phyloP scores from a whole-genome alignment of 257 asterid species.

The Solanum paucissectum region DNA sequence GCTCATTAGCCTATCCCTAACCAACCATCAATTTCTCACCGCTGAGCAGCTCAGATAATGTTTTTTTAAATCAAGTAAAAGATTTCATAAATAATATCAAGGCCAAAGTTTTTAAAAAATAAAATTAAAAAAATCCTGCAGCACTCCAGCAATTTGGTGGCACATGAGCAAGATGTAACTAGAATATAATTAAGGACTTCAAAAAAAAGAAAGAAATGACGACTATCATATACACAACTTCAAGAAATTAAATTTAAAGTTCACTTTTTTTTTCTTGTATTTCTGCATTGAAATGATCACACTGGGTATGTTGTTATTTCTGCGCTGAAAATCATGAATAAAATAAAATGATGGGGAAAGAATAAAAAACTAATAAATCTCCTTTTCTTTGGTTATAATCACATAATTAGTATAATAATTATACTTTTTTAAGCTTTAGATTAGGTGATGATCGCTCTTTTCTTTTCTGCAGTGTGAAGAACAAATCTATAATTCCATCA shows the following conservation, averaged over 20 bases:
- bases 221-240: neutral
- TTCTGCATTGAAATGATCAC: neutral
- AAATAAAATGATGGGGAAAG: neutral
- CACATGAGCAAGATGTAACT: neutral
- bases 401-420: neutral
- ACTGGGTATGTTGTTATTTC: neutral
- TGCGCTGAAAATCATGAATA: neutral
- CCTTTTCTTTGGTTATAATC: neutral
- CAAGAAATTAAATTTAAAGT: neutral
- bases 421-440: neutral
- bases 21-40: neutral
- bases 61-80: neutral
- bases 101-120: neutral
- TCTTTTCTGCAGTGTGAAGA: neutral
- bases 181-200: neutral
- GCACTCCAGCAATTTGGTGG: neutral
- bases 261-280: neutral
- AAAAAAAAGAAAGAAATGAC: neutral
- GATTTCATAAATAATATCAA: neutral
- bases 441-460: neutral
- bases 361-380: neutral
- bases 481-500: neutral
- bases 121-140: neutral
- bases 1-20: neutral
- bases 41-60: neutral